Base-by-base conservation (phyloP, 306 rosid species). In the Comarum palustre region DNA sequence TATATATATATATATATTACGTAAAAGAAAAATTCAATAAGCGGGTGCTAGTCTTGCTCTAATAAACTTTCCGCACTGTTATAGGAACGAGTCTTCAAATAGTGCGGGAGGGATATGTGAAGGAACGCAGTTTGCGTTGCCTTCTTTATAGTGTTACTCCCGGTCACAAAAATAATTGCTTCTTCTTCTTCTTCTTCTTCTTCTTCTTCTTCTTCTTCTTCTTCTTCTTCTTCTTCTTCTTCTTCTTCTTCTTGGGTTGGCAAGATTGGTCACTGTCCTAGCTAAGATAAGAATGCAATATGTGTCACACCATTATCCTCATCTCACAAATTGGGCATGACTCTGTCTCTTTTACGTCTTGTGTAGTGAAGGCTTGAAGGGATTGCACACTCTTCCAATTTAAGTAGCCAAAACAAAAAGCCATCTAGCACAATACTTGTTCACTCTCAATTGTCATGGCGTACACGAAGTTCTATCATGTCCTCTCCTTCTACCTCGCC, bases 401-500 rank as follows among this genome's bases (percentile, higher is more conserved):
- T 22, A 39, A 71, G 74, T 34, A 70, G 1, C 63, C 15, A 69
- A 20, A 22, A 9, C 13, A 8, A 5, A 43, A 67, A 67, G 71
- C 71, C 2, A 41, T 24, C 51, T 39, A 27, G 8, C 71, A 22
- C 2, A 24, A 14, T 9, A 8, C 25, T 32, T 34, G 22, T 4
- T 32, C 66, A 13, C 55, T 52, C 38, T 52, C 24, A 38, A 70
- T 31, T 57, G 5, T 38, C 75, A 55, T 71, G 81, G 81, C 77
- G 25, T 41, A 66, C 61, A 38, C 67, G 16, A 67, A 41, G 46
- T 46, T 68, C 2, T 69, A 4, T 4, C 43, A 63, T 22, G 52
- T 71, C 57, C 68, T 67, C 57, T 68, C 76, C 41, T 72, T 59
- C 75, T 66, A 66, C 64, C 68, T 72, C 48, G 55, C 63, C 8